These are phyloP conservation scores for Neurospora terricola DNA, from an alignment of 495 filamentous ascomycete genomes.

Conservation along the genomic window DNA sequence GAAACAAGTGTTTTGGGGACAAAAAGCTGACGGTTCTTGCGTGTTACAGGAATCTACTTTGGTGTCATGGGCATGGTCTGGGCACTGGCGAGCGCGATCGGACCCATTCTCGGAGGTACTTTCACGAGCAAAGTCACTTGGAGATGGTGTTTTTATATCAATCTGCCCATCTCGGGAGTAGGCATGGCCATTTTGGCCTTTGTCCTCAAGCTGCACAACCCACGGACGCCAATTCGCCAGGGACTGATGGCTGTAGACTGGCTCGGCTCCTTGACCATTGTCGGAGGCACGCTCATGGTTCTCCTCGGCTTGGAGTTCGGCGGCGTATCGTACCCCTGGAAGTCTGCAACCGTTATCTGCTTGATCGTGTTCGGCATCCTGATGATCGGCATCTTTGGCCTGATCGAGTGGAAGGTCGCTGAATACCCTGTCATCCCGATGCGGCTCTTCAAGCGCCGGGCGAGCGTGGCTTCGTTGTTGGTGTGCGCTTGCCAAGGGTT, in stretches of 20 bases:
- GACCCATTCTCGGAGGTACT: constrained; percentile 55
- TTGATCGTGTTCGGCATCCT: constrained; percentile 66
- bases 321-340: constrained; percentile 67
- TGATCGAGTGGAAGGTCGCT: constrained; percentile 64
- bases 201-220: constrained; percentile 67
- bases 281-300: constrained; percentile 74
- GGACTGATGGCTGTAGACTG: constrained; percentile 73
- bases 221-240: constrained; percentile 56
- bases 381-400: constrained; percentile 50
- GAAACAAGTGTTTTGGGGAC: neutral
- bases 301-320: constrained; percentile 72
- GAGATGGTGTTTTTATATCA: constrained; percentile 69
- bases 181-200: constrained; percentile 57
- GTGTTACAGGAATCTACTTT: constrained; percentile 52
- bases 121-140: constrained; percentile 47
- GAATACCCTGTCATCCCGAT: constrained; percentile 70
- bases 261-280: constrained; percentile 56
- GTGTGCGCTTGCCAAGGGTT: constrained; percentile 57
- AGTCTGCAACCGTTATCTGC: constrained; percentile 64
- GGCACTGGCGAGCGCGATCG: constrained; percentile 44
- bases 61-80: constrained; percentile 40
- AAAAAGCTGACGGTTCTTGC: neutral
- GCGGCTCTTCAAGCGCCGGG: constrained; percentile 50
- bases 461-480: constrained; percentile 48
- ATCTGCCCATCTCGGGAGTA: constrained; percentile 65